Evolutionary conservation across 1,139 yeast species (phyloP), one percentile per base, ranked within the genome.

Genomic region (Diutina scorzettiae): DNA sequence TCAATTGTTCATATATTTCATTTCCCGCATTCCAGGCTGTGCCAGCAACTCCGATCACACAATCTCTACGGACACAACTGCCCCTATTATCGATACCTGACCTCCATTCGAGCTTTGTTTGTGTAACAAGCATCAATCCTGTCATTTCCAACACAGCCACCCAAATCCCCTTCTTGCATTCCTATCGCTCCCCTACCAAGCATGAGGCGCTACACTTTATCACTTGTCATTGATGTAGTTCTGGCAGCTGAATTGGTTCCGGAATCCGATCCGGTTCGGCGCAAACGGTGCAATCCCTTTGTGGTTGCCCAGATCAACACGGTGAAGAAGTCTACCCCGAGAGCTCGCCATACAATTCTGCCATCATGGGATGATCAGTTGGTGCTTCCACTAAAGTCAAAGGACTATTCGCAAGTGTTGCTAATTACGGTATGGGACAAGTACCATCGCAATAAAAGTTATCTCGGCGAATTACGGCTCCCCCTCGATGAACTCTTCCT

Each of bases 381-480:
- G 5, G 41, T 51, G 1, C 44, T 72, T 1, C 68, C 67, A 1
- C 54, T 71, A 46, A 53, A 50, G 27, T 41, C 36, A 1, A 53
- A 54, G 31, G 70, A 62, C 45, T 50, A 47, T 43, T 54, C 63
- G 4, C 60, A 65, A 21, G 46, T 67, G 0, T 47, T 71, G 28
- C 51, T 53, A 1, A 48, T 71, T 20, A 56, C 66, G 2, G 64
- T 72, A 0, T 69, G 73, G 71, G 76, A 71, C 48, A 66, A 64
- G 43, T 73, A 68, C 47, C 58, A 61, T 43, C 52, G 71, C n/a
- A 58, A 60, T 48, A 64, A 62, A 50, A 67, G 63, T 43, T 78
- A 77, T 51, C 55, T 78, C 43, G 85, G 85, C 1, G 84, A 78
- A 48, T 57, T 72, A 21, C 55, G 78, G 31, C 48, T 78, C 14